phyloP scores from a whole-genome alignment of 2,329 filamentous ascomycete species.

The Zarea fungicola region DNA sequence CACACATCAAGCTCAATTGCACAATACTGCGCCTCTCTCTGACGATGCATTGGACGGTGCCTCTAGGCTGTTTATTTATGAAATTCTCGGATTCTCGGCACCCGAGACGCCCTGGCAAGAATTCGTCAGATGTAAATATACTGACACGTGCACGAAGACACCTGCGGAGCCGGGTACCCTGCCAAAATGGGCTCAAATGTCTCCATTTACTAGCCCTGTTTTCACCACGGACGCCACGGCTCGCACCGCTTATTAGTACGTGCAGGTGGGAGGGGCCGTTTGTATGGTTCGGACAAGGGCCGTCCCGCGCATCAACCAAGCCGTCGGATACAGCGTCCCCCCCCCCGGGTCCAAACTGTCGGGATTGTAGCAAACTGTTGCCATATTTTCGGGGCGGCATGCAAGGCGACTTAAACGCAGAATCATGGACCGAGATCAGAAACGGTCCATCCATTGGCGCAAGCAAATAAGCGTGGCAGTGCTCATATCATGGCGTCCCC shows the following conservation, averaged over 20 bases:
- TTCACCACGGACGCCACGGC: conserved; percentile 9
- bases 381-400: conserved; percentile 9
- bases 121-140: no score
- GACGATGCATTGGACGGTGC: no score
- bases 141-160: conserved; percentile 7
- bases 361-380: conserved; percentile 8
- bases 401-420: neutral
- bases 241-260: conserved; percentile 16
- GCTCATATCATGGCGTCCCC: neutral
- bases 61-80: no score
- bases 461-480: conserved; percentile 1
- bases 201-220: conserved; percentile 12
- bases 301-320: conserved; percentile 14
- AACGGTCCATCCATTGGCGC: conserved; percentile 6
- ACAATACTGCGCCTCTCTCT: no score
- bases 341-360: conserved; percentile 9
- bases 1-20: no score
- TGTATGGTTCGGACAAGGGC: conserved; percentile 15
- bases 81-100: no score
- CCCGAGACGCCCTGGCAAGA: no score
- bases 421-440: conserved; percentile 7
- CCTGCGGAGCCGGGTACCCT: conserved; percentile 8
- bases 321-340: conserved; percentile 2
- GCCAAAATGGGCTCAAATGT: conserved; percentile 7
- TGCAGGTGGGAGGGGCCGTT: conserved; percentile 12